Conservation (phyloP, 2,329 filamentous ascomycete genomes). For the Aspergillus clavatus region DNA sequence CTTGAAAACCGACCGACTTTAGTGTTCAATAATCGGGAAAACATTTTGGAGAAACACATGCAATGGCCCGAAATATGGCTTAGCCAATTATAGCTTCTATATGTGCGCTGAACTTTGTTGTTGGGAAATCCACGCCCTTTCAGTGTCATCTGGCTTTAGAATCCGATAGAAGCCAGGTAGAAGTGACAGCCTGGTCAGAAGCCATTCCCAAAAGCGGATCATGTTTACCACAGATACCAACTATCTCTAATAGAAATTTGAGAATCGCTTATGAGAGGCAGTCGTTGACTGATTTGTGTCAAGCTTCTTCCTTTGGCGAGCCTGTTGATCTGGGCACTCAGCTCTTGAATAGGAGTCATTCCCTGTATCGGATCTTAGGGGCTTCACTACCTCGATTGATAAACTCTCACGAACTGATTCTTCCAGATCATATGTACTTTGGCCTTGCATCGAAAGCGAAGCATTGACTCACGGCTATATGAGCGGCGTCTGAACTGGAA, state of each 20-base stretch:
- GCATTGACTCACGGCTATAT: neutral
- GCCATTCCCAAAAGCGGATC: slow-evolving; percentile 8
- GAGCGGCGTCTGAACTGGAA: slow-evolving; percentile 3
- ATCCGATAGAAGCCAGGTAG: slow-evolving; percentile 29
- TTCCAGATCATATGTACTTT: neutral
- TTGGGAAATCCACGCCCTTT: slow-evolving; percentile 19
- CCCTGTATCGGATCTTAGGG: neutral
- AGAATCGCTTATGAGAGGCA: slow-evolving; percentile 1
- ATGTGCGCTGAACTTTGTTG: neutral
- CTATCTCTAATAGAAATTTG: slow-evolving; percentile 2
- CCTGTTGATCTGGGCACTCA: neutral
- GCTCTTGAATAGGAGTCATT: neutral
- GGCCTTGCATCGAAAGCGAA: neutral
- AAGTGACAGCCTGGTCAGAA: slow-evolving; percentile 2
- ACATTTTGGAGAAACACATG: no score
- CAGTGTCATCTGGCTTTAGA: slow-evolving; percentile 25
- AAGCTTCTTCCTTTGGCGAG: neutral
- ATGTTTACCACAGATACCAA: slow-evolving; percentile 15
- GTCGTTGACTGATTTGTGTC: neutral
- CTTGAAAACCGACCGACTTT: neutral
- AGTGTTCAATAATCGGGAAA: no score
- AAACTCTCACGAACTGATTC: no score
- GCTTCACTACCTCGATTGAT: no score
- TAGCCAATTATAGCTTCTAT: neutral
- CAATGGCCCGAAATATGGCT: neutral